Base-by-base conservation (phyloP, 768 basidiomycete species). In the Boletus vermiculosoides region DNA sequence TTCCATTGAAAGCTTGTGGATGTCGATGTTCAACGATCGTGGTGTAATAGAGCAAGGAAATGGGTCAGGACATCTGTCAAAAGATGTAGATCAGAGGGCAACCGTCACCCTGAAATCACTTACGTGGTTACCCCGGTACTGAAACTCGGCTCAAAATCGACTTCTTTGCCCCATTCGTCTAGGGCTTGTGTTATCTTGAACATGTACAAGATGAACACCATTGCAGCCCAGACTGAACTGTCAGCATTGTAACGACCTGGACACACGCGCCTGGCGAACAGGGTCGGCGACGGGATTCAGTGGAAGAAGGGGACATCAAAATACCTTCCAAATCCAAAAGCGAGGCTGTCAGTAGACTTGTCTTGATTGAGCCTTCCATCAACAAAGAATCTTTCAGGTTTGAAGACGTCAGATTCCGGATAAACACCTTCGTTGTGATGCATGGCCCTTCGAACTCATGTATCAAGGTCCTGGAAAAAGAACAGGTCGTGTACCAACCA, bases 181-280 rank as follows among this genome's bases (percentile, higher is more conserved):
- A 57, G 40, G 12, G 64, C 58, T 48, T 62, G 65, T 23, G 62
- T 42, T n/a, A 77, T 71, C 9, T 59, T 58, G 54, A 70, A 59
- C 9, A 58, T 57, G 1, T 62, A 56, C 33, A 77, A 54, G 33
- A 72, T 57, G 10, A 57, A 65, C 12, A 62, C 70, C 28, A 73
- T 64, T 16, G 60, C 56, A 25, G 57, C 61, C 72, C 70, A 78
- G n/a, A 74, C 28, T 4, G 63, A 65, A 30, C 46, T 54, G n/a
- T 71, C 67, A 1, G 73, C 73, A n/a, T 62, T 23, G 50, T 70
- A 57, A 13, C 63, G 61, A 9, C 76, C 75, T 18, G 74, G 70
- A 50, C 74, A 76, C 16, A 64, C 36, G 4, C 70, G 60, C 39
- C 68, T 71, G 48, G 30, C 11, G 12, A 52, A 9, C 44, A 37